Evolutionary conservation across 1,139 yeast genomes (phyloP).

Genomic region (Suhomyces anneliseae): DNA sequence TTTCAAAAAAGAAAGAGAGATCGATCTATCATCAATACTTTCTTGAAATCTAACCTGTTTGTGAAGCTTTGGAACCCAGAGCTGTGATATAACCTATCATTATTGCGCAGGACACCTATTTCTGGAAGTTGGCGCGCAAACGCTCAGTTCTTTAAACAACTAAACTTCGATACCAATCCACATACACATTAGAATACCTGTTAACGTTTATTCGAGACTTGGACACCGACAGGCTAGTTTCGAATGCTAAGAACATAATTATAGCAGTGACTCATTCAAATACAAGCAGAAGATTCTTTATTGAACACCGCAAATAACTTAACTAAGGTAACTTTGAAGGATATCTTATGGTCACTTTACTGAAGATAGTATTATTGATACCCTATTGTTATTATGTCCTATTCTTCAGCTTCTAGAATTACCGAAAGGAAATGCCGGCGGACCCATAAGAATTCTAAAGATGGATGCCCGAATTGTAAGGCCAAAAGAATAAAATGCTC

Average conservation of each 20-base stretch:
- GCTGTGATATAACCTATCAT: too few relatives aligned
- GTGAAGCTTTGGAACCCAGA: too few relatives aligned
- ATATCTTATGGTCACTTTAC: neutral
- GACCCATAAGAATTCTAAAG: constrained; percentile 47
- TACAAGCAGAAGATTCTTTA: too few relatives aligned
- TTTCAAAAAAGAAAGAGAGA: too few relatives aligned
- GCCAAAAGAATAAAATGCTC: constrained; percentile 45
- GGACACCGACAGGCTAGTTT: neutral
- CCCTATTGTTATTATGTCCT: constrained; percentile 6
- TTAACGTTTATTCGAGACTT: neutral
- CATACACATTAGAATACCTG: neutral
- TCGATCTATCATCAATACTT: too few relatives aligned
- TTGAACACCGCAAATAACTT: too few relatives aligned
- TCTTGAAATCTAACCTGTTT: too few relatives aligned
- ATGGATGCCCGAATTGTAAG: constrained; percentile 49
- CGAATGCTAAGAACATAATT: neutral
- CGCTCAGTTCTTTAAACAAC: neutral
- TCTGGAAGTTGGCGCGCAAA: too few relatives aligned
- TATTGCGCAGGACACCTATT: too few relatives aligned
- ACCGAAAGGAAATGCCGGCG: constrained; percentile 41
- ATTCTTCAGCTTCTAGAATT: constrained; percentile 4
- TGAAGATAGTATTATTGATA: neutral
- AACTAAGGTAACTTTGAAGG: neutral
- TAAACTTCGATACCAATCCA: too few relatives aligned
- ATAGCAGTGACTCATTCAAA: neutral